phyloP scores from a whole-genome alignment of 306 rosid species.

The Pyrus pyrifolia region DNA sequence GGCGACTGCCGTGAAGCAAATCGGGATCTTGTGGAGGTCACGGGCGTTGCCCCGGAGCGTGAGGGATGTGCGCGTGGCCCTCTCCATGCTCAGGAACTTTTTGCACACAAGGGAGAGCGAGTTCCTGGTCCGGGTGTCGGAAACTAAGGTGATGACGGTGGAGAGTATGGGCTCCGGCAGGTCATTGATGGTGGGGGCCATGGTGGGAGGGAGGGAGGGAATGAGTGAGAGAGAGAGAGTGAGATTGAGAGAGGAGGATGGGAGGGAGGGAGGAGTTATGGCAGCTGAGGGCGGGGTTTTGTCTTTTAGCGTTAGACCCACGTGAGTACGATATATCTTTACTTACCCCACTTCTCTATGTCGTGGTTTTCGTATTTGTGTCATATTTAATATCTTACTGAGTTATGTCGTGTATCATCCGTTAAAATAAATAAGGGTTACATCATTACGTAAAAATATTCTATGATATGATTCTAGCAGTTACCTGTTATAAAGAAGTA shows the following conservation, averaged over 20 bases:
- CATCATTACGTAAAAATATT: fast-evolving
- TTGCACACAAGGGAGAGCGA: constrained; percentile 49
- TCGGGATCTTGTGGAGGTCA: constrained; percentile 58
- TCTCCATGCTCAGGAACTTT: constrained; percentile 45
- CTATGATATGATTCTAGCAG: no score
- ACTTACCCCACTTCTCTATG: background rate
- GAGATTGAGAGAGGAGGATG: no score
- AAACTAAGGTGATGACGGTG: constrained; percentile 35
- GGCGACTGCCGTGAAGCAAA: constrained; percentile 49
- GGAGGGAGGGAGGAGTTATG: background rate
- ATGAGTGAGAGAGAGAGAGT: no score
- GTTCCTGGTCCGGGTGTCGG: constrained; percentile 69
- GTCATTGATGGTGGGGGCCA: constrained; percentile 31
- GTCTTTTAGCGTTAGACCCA: background rate
- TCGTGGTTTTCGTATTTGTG: no score
- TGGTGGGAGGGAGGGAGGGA: background rate
- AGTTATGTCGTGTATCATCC: fast-evolving
- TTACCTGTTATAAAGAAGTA: no score
- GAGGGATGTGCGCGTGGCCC: constrained; percentile 66
- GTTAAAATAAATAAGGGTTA: no score
- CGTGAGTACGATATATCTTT: background rate
- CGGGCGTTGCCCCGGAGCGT: constrained; percentile 86
- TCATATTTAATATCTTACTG: no score
- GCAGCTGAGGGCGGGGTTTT: background rate
- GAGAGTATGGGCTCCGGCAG: constrained; percentile 66